Evolutionary conservation across 495 filamentous ascomycete genomes (phyloP).

Genomic region (Penicillium samsonianum): DNA sequence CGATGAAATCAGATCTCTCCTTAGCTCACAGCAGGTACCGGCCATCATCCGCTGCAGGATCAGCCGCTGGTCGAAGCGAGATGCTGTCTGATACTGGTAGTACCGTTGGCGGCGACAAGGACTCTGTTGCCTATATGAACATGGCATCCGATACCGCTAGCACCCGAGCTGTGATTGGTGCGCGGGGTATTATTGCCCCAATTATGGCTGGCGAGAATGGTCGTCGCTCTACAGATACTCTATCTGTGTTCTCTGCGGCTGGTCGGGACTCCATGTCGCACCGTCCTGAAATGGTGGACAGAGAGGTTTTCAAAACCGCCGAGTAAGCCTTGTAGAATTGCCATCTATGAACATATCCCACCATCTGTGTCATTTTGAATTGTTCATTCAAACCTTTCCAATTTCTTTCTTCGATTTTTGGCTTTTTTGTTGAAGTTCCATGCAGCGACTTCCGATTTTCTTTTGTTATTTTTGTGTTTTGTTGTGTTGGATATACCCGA

Average conservation of each 20-base stretch:
- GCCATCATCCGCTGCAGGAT: constrained; percentile 31
- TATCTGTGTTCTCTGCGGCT: constrained; percentile 20
- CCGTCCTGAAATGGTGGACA: constrained; percentile 36
- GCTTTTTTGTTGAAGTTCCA: neutral
- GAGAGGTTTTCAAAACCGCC: constrained; percentile 33
- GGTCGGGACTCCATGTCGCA: constrained; percentile 15
- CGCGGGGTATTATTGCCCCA: constrained; percentile 31
- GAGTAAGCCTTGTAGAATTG: constrained; percentile 19
- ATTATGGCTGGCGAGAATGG: constrained; percentile 23
- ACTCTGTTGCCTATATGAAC: constrained; percentile 25
- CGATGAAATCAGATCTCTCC: constrained; percentile 28
- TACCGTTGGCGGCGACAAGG: constrained; percentile 36
- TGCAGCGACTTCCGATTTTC: neutral
- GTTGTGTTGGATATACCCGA: constrained; percentile 22
- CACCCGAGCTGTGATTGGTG: constrained; percentile 39
- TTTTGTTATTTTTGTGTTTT: neutral
- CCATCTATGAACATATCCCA: constrained; percentile 5
- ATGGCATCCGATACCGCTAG: constrained; percentile 36
- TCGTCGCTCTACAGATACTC: constrained; percentile 32
- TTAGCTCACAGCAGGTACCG: constrained; percentile 24
- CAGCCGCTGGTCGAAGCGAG: constrained; percentile 36
- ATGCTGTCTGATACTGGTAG: constrained; percentile 35
- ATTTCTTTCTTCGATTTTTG: neutral
- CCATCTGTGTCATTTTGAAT: neutral
- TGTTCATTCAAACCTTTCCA: neutral